A percentile compares a stretch with the other conserved stretches of the same genome.
phyloP scores from a whole-genome alignment of 1,284 basidiomycete species.

The Erythrobasidium hasegawianum region DNA sequence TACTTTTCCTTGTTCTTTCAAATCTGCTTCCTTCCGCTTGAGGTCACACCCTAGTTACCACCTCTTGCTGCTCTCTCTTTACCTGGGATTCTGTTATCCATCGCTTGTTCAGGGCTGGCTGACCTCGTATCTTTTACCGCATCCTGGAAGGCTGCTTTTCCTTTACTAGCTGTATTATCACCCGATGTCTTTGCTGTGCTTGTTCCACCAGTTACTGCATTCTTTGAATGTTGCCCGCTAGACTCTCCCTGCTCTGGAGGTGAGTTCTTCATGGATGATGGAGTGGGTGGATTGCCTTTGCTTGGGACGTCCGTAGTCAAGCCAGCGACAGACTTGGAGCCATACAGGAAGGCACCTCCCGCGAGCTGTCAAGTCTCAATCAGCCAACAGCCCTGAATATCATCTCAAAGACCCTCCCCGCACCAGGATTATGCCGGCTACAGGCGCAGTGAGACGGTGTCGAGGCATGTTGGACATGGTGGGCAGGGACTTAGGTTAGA shows the following conservation, averaged over 20 bases:
- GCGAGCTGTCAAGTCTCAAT: constrained; percentile 5
- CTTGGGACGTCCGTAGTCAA: constrained; percentile 13
- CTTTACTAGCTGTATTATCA: constrained; percentile 1
- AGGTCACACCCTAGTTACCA: constrained; percentile 19
- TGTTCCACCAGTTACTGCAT: constrained; percentile 9
- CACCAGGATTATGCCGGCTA: constrained; percentile 16
- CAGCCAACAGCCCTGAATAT: neutral
- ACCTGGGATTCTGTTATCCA: constrained; percentile 23
- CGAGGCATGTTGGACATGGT: constrained; percentile 17
- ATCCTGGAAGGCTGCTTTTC: constrained; percentile 35
- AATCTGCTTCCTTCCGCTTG: neutral
- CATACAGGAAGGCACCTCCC: constrained; percentile 29
- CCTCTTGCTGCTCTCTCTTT: constrained; percentile 25
- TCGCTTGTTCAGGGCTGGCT: constrained; percentile 11
- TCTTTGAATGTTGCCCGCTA: constrained; percentile 15
- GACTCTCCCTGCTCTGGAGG: constrained; percentile 20
- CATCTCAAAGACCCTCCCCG: neutral
- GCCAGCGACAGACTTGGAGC: constrained; percentile 17
- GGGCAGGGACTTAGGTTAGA: neutral
- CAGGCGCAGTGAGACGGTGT: constrained; percentile 21
- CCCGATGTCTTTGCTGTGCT: constrained; percentile 2
- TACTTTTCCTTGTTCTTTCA: neutral
- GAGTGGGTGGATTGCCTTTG: constrained; percentile 26
- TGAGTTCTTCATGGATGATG: constrained; percentile 18
- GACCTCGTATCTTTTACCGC: constrained; percentile 28